Base-by-base conservation (phyloP, 169 alveolate species). In the Theileria orientalis region DNA sequence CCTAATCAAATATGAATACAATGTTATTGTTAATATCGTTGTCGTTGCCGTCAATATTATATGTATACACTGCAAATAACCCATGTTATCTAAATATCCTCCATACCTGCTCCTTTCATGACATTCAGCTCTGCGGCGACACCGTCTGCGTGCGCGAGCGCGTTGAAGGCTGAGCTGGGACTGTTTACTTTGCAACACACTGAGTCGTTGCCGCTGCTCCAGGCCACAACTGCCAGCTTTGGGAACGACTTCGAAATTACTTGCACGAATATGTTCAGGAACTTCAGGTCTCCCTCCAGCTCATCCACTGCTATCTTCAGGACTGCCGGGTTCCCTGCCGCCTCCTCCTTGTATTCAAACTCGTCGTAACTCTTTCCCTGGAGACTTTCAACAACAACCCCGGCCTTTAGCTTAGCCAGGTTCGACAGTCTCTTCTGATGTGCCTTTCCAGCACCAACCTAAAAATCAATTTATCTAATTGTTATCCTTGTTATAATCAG, bases 341-440 rank as follows among this genome's bases (percentile, higher is more conserved):
- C 25, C 35, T 33, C 23, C 57, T 63, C 73, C 25, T 3, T 1
- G 3, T 32, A 63, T 63, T 77, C 35, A 32, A 16, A 14, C 29
- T 8, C 51, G 8, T 67, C 75, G 25, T 64, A 77, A 30, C 52
- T 70, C 40, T 68, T 60, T 3, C 72, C 27, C 40, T 75, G 23
- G 69, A 75, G 51, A 16, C 46, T 56, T 23, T n/a, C 44, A 6
- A 75, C 63, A 23, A 40, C 68, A 14, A 67, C 82, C 25, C 57
- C 29, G 2, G 83, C 29, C 54, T 46, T 29, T 51, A 40, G 66
- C 60, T 77, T 77, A 30, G 82, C 86, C 1, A 77, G 23, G 40
- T 33, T 68, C 14, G 69, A 72, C n/a, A 77, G 76, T 25, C 68
- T 51, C 67, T 77, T 77, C 46, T 77, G 86, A 73, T 77, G 79